phyloP scores from a whole-genome alignment of 495 filamentous ascomycete genomes.

The Aspergillus haitiensis region DNA sequence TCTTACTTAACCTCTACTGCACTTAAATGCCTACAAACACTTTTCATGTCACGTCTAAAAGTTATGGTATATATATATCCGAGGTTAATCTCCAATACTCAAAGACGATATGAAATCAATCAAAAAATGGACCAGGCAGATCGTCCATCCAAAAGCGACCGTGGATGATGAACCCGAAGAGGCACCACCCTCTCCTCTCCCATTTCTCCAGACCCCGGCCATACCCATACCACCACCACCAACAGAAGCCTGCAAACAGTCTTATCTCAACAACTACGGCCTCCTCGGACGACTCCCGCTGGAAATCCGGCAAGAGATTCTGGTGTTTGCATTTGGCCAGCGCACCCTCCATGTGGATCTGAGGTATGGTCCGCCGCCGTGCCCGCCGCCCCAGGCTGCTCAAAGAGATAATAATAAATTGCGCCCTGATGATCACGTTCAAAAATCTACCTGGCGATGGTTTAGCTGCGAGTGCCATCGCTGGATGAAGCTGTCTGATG shows the following conservation, averaged over 20 bases:
- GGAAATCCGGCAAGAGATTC: not conserved
- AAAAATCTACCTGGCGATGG: not conserved
- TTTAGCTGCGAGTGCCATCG: not conserved
- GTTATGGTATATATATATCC: not conserved
- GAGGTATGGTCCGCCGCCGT: not conserved
- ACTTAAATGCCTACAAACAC: not conserved
- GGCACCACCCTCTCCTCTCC: not conserved
- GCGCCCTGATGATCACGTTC: not conserved
- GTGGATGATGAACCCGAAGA: not conserved
- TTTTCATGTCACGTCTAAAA: not conserved
- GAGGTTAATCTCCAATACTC: not conserved
- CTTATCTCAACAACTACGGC: not conserved
- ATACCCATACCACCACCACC: not conserved
- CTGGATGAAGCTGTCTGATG: not conserved
- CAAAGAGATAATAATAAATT: not conserved
- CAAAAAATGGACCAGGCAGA: not conserved
- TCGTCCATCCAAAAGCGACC: not conserved
- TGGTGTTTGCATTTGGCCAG: not conserved
- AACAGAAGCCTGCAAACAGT: not conserved
- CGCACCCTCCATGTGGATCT: not conserved
- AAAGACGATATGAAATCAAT: not conserved
- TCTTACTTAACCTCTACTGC: not conserved
- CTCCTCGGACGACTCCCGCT: not conserved
- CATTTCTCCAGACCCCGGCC: not conserved
- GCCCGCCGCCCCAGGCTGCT: not conserved